A percentile compares a stretch with the other conserved stretches of the same genome.
Conservation (phyloP, 108 stramenopile genomes). For the Nannochloropsis salina region DNA sequence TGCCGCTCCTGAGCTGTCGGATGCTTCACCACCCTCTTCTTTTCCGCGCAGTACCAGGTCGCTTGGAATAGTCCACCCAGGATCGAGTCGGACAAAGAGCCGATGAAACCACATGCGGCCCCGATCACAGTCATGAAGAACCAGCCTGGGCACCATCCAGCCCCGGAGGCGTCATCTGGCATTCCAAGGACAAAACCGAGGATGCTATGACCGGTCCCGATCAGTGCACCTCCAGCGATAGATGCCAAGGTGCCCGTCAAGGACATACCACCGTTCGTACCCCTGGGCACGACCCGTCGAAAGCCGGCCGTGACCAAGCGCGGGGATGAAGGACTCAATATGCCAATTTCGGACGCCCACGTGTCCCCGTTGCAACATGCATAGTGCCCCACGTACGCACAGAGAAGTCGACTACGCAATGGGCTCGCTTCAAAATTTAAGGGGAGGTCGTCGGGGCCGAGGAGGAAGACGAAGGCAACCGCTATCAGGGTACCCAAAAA, state of each 20-base stretch:
- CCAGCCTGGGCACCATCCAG: slow-evolving; percentile 27
- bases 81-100: slow-evolving; percentile 66
- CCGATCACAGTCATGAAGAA: slow-evolving; percentile 53
- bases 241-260: slow-evolving; percentile 59
- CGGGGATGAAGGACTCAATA: slow-evolving; percentile 57
- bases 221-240: slow-evolving; percentile 60
- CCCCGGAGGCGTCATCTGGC: slow-evolving; percentile 42
- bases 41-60: slow-evolving; percentile 62
- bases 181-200: neutral
- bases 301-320: slow-evolving; percentile 62
- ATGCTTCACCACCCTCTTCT: slow-evolving; percentile 56
- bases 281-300: slow-evolving; percentile 60
- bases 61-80: slow-evolving; percentile 68
- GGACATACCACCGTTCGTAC: slow-evolving; percentile 74
- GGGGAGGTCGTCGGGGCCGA: slow-evolving; percentile 27
- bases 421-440: slow-evolving; percentile 28
- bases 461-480: neutral
- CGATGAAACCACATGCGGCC: slow-evolving; percentile 59
- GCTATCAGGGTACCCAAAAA: neutral
- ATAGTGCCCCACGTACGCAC: slow-evolving; percentile 67
- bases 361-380: slow-evolving; percentile 72
- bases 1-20: slow-evolving; percentile 25
- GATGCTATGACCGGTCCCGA: slow-evolving; percentile 57
- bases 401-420: slow-evolving; percentile 56
- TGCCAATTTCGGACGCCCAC: slow-evolving; percentile 71